These are phyloP conservation scores for Colletotrichum endophyticum DNA, from an alignment of 2,329 filamentous ascomycete genomes.

Conservation along the genomic window DNA sequence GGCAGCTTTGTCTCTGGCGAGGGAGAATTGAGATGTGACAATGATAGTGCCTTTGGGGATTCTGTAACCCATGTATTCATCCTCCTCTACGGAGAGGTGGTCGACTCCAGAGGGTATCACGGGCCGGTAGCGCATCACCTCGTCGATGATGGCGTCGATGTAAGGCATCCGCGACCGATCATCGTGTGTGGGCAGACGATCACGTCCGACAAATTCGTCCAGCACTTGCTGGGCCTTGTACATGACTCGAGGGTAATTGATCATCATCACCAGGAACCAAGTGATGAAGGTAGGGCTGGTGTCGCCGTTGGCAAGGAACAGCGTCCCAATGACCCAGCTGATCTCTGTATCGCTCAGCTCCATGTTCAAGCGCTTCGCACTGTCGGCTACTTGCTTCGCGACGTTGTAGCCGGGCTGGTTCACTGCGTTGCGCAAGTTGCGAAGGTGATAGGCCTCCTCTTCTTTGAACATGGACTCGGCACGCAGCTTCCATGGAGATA, in stretches of 20 bases:
- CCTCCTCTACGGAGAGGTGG: conserved; percentile 38
- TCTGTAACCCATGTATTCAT: conserved; percentile 26
- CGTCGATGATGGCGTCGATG: conserved; percentile 32
- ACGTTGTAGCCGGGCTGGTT: neutral
- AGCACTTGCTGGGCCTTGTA: conserved; percentile 43
- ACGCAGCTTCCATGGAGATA: conserved; percentile 7
- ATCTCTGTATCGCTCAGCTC: neutral
- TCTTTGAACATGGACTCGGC: neutral
- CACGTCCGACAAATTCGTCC: conserved; percentile 38
- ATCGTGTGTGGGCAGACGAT: conserved; percentile 28
- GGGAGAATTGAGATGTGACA: conserved; percentile 43
- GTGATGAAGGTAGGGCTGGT: neutral
- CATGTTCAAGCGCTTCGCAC: neutral
- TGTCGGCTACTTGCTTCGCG: neutral
- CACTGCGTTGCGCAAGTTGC: neutral
- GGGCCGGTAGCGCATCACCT: conserved; percentile 34
- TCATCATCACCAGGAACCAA: conserved; percentile 35
- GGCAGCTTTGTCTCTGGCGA: conserved; percentile 39
- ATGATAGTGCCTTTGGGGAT: conserved; percentile 39
- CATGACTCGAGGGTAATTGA: conserved; percentile 25
- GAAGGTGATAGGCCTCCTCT: neutral
- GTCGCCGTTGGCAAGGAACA: neutral
- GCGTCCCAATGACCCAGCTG: neutral
- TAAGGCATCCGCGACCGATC: conserved; percentile 32
- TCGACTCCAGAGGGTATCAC: conserved; percentile 38